Conservation (phyloP, 805 yeast species). For the Sugiyamaella valdiviana region DNA sequence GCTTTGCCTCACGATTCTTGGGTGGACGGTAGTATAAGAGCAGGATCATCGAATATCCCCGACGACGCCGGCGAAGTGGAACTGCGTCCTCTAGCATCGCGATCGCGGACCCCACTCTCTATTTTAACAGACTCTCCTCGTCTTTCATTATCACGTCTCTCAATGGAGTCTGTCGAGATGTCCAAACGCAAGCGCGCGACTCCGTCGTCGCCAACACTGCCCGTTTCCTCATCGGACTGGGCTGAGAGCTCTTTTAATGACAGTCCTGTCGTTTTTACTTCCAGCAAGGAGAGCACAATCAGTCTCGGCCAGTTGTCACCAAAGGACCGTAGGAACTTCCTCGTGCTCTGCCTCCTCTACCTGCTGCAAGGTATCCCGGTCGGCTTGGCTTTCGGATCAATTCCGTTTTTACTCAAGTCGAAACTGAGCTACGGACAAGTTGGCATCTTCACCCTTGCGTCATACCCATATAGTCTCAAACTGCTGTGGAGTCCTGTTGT, state of each 20-base stretch:
- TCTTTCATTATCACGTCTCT: neutral
- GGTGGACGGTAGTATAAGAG: neutral
- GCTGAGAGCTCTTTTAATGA: conserved; percentile 7
- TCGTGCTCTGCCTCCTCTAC: conserved; percentile 65
- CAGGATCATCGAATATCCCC: neutral
- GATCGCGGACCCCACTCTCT: neutral
- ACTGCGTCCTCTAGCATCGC: neutral
- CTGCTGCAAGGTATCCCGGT: conserved; percentile 94
- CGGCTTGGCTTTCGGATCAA: conserved; percentile 89
- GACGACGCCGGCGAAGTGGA: neutral
- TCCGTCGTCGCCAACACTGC: conserved; percentile 14
- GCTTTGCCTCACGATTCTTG: neutral
- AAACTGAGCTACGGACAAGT: conserved; percentile 80
- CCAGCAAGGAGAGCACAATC: conserved; percentile 7
- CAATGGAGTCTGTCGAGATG: conserved; percentile 14
- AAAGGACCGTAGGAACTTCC: conserved; percentile 67
- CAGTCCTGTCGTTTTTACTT: neutral
- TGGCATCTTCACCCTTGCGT: conserved; percentile 84
- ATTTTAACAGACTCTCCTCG: too few relatives aligned
- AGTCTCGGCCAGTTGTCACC: conserved; percentile 28
- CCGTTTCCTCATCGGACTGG: conserved; percentile 17
- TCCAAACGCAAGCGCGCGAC: conserved; percentile 15
- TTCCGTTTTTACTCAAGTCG: conserved; percentile 83
- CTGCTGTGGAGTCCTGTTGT: conserved; percentile 94
- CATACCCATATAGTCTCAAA: conserved; percentile 91